Conservation (phyloP, 2,329 filamentous ascomycete species). For the Pseudodiploospora longispora region DNA sequence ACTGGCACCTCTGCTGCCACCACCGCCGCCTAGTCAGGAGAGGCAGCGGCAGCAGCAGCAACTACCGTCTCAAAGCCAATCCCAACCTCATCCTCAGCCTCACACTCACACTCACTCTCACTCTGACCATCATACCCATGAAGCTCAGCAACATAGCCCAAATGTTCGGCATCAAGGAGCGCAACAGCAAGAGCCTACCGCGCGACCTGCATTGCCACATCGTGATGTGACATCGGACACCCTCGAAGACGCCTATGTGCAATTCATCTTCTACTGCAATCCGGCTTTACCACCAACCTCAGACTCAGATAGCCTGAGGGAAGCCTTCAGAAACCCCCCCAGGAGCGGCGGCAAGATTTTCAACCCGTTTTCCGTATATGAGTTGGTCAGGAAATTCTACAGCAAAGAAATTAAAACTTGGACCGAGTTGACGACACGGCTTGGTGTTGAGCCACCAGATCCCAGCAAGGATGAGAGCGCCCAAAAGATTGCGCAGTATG, state of each 20-base stretch:
- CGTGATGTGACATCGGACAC: constrained; percentile 59
- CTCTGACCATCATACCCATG: too few relatives aligned
- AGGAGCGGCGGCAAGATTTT: constrained; percentile 85
- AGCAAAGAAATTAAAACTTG: constrained; percentile 84
- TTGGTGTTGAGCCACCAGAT: constrained; percentile 84
- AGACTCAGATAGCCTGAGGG: constrained; percentile 63
- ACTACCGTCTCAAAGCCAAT: too few relatives aligned
- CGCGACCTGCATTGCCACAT: constrained; percentile 46
- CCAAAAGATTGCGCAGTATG: constrained; percentile 93
- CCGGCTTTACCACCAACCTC: constrained; percentile 60
- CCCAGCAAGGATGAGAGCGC: constrained; percentile 77
- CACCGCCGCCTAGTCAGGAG: too few relatives aligned
- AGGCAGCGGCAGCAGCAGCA: too few relatives aligned
- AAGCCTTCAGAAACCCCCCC: constrained; percentile 70
- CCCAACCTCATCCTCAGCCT: too few relatives aligned
- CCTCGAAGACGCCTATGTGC: constrained; percentile 74
- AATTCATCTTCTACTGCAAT: constrained; percentile 87
- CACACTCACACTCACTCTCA: too few relatives aligned
- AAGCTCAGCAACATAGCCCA: too few relatives aligned
- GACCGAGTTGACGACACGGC: constrained; percentile 75
- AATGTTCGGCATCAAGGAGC: too few relatives aligned
- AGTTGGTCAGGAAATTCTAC: constrained; percentile 72
- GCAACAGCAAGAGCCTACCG: constrained; percentile 4
- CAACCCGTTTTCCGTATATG: constrained; percentile 66
- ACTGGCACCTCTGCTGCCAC: too few relatives aligned